Conservation (phyloP, 805 yeast species). For the Candida ascalaphidarum region DNA sequence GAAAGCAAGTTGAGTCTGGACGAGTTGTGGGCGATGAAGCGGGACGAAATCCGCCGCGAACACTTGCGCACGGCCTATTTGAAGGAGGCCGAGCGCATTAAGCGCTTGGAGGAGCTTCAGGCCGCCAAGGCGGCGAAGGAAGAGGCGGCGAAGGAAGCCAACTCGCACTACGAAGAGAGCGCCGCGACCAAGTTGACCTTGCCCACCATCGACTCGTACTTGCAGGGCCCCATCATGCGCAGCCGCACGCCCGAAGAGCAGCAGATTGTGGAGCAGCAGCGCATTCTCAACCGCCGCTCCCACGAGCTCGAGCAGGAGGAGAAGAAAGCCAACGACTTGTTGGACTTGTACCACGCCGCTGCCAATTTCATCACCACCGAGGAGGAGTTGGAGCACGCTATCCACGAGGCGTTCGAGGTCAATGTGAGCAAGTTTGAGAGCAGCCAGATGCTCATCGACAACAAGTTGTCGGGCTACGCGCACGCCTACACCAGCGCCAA, state of each 20-base stretch:
- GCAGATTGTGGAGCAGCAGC: constrained; percentile 46
- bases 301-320: constrained; percentile 45
- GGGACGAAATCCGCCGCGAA: constrained; percentile 62
- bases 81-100: constrained; percentile 43
- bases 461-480: constrained; percentile 24
- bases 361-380: constrained; percentile 67
- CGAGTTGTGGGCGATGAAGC: constrained; percentile 40
- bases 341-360: constrained; percentile 67
- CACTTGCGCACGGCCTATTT: constrained; percentile 58
- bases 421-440: constrained; percentile 24
- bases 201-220: constrained; percentile 66
- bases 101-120: constrained; percentile 24
- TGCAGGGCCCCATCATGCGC: constrained; percentile 64
- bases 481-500: constrained; percentile 19
- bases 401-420: constrained; percentile 50
- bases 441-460: constrained; percentile 22
- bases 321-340: constrained; percentile 44
- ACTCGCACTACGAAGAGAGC: constrained; percentile 30
- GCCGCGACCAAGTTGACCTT: constrained; percentile 58
- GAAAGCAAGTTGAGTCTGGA: constrained; percentile 18
- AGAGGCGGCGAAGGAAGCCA: constrained; percentile 15
- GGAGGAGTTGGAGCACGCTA: constrained; percentile 48
- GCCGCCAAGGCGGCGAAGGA: constrained; percentile 19
- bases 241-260: constrained; percentile 66
- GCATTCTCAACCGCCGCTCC: constrained; percentile 57